Base-by-base conservation (phyloP, 2,329 filamentous ascomycete species). In the Monosporascus sp. region DNA sequence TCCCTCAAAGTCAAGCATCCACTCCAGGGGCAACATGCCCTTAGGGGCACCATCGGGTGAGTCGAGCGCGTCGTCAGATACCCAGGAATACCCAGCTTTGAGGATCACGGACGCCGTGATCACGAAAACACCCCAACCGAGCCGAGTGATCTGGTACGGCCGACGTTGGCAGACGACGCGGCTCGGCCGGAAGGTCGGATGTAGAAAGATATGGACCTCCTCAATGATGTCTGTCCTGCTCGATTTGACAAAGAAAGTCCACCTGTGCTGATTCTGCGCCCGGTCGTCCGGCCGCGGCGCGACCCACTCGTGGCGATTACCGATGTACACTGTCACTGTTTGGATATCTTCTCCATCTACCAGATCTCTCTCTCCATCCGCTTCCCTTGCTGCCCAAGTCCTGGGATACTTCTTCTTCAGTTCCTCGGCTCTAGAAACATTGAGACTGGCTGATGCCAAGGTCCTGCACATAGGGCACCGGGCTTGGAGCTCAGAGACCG, bases 391-490 rank as follows among this genome's bases (percentile, higher is more conserved):
- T 3, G 54, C 56, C 49, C 71, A 75, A 1, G 63, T 60, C 0
- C 22, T 48, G 0, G 72, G 70, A 55, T 76, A 76, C 31, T 59
- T 65, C 2, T 39, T 45, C 51, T 61, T 55, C 6, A 77, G 60
- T 9, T 56, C 50, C n/a, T 56, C 55, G 6, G 63, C 64, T 5
- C 67, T 51, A 6, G 51, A 37, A 6, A 49, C 43, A 41, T 72
- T 66, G 1, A 65, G 55, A 2, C 56, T 38, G 1, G 72, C 71
- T 2, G 66, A 66, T 0, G 72, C 73, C 39, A 61, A 60, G 2
- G 71, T 71, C 7, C 73, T 65, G 49, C 74, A 77, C 73, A 76
- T 75, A 14, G 74, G 74, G 56, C 74, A 76, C 27, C 67, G 66
- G 2, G 71, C 71, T 53, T 72, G 68, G 39, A 75, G 61, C 56